These are phyloP conservation scores for Psilocybe cyanescens DNA, from an alignment of 768 basidiomycete genomes.

Conservation along the genomic window DNA sequence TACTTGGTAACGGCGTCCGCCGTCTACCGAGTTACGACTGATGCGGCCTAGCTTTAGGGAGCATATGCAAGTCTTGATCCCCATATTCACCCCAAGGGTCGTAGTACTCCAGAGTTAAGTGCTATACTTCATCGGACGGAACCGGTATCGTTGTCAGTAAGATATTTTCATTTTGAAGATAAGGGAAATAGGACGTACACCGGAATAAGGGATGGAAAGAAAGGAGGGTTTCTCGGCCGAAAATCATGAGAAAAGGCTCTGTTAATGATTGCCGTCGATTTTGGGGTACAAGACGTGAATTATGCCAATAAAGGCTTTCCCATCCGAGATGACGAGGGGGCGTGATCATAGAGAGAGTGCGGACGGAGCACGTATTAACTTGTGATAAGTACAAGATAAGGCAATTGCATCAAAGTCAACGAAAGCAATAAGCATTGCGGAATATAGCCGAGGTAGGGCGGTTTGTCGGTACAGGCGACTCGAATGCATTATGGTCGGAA, in stretches of 20 bases:
- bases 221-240: neutral
- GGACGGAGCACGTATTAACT: neutral
- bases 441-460: neutral
- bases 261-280: neutral
- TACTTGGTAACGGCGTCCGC: neutral
- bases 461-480: neutral
- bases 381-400: neutral
- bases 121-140: conserved; percentile 6
- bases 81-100: neutral
- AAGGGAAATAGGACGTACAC: neutral
- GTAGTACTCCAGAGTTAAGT: neutral
- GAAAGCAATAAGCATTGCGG: neutral
- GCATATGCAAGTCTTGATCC: neutral
- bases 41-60: neutral
- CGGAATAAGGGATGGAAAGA: neutral
- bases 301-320: neutral
- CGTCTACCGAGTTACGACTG: neutral
- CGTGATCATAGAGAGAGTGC: neutral
- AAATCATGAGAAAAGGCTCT: neutral
- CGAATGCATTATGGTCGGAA: neutral
- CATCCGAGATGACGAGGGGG: neutral
- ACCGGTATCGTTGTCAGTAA: neutral
- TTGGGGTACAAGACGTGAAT: neutral
- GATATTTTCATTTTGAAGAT: neutral
- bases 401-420: neutral